Evolutionary conservation across 2,329 filamentous ascomycete genomes (phyloP), one percentile per base, ranked within the genome.

Genomic region (Sordariomycetes sp.): DNA sequence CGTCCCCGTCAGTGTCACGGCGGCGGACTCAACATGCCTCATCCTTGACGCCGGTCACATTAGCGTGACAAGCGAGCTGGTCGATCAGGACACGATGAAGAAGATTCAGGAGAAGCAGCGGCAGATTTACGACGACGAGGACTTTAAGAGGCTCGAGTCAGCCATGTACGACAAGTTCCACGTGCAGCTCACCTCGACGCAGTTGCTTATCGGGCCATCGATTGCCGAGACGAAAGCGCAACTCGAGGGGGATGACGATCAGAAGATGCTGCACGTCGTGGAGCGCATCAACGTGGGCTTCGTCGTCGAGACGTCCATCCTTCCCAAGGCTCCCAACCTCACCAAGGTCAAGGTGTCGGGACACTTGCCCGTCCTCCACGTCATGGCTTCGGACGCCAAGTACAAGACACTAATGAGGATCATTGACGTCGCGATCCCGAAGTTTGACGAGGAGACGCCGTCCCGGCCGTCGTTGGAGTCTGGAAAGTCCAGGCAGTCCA

Each of bases 211-310:
- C 61, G 94, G 94, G 0, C 90, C 91, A 0, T 95, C 92, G 0
- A 89, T 99, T 53, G 86, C 95, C 57, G 88, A 89, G 62, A 94
- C 95, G 0, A 94, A 92, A 66, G 79, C 84, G 4, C 90, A 96
- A 63, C 76, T 99, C 3, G 79, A 80, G 13, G 77, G 83, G 32
- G 80, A 82, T 61, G 81, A 86, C 28, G 81, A 86, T 7, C 76
- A 79, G 1, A 86, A 85, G 58, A 85, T 85, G 61, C 79, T 95
- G 62, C 92, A 97, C 67, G 84, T 99, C 57, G 89, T 99, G 39
- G 92, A 99, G 68, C 85, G 89, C 62, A 99, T 99, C 74, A 99
- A 96, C 63, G 88, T 99, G 64, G 89, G 97, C 68, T 97, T 99
- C 68, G 84, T 90, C 12, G 83, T 99, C n/a, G 91, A 96, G 68